Evolutionary conservation across 768 basidiomycete genomes (phyloP).

Genomic region (Infundibulicybe gibba): DNA sequence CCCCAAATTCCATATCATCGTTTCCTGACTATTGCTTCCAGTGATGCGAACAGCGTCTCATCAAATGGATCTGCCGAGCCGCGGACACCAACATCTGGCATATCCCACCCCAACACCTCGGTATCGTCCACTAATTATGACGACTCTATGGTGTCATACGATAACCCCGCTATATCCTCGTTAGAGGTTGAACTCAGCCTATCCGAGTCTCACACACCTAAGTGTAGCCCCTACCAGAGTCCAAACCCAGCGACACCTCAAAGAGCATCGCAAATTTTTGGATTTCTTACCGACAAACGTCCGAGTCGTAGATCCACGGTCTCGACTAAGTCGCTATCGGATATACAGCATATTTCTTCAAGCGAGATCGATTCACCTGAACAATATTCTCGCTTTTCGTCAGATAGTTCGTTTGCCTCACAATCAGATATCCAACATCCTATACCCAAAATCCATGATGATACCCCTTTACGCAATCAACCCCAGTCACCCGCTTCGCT

Average conservation of each 20-base stretch:
- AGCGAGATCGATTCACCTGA: slow-evolving; percentile 36
- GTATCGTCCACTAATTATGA: slow-evolving; percentile 46
- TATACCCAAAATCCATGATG: slow-evolving; percentile 8
- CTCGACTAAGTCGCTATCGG: neutral
- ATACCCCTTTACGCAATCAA: slow-evolving; percentile 7
- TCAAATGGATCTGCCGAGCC: too few species aligned
- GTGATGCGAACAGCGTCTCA: slow-evolving; percentile 41
- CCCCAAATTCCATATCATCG: neutral
- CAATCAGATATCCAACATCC: slow-evolving; percentile 14
- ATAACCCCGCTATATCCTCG: slow-evolving; percentile 61
- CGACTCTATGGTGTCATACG: slow-evolving; percentile 32
- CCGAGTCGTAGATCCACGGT: slow-evolving; percentile 16
- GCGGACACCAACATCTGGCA: slow-evolving; percentile 36
- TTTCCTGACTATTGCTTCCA: slow-evolving; percentile 13
- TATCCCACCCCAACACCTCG: slow-evolving; percentile 35
- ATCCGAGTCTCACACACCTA: slow-evolving; percentile 33
- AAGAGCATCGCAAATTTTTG: slow-evolving; percentile 74
- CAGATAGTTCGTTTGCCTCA: slow-evolving; percentile 19
- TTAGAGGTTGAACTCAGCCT: slow-evolving; percentile 73
- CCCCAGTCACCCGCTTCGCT: neutral
- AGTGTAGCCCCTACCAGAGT: slow-evolving; percentile 26
- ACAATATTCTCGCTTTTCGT: slow-evolving; percentile 22
- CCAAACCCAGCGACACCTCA: slow-evolving; percentile 50
- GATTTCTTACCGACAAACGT: slow-evolving; percentile 56
- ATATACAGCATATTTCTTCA: slow-evolving; percentile 18